Percentiles rank a stretch among this genome's conserved stretches.
Conservation (phyloP, 2,329 filamentous ascomycete species). For the Monosporascus cannonballus region DNA sequence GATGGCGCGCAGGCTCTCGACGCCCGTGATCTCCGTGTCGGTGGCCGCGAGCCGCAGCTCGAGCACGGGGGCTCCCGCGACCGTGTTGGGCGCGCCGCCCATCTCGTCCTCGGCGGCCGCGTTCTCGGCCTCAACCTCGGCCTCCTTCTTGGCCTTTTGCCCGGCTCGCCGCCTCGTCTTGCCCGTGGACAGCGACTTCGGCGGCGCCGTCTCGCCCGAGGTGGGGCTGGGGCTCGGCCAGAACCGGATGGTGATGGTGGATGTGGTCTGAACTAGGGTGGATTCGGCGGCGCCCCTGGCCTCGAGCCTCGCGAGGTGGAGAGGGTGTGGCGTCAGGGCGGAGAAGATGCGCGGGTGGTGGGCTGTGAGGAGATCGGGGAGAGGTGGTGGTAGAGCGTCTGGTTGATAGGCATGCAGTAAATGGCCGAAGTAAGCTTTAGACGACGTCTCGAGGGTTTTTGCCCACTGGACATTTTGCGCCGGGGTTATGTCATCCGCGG, state of each 20-base stretch:
- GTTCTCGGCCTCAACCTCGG: slow-evolving; percentile 9
- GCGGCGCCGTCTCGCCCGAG: background rate
- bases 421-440: slow-evolving; percentile 45
- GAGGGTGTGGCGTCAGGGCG: slow-evolving; percentile 41
- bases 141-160: slow-evolving; percentile 9
- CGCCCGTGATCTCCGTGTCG: slow-evolving; percentile 26
- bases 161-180: too few species aligned
- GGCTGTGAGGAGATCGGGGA: slow-evolving; percentile 10
- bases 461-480: slow-evolving; percentile 18
- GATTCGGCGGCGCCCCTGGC: slow-evolving; percentile 9
- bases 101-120: slow-evolving; percentile 8
- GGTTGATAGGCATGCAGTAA: slow-evolving; percentile 29
- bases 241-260: slow-evolving; percentile 42
- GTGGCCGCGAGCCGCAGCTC: slow-evolving; percentile 32
- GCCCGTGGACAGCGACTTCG: background rate
- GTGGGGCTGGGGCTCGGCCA: slow-evolving; percentile 20
- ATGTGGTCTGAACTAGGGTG: slow-evolving; percentile 17
- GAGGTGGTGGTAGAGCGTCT: slow-evolving; percentile 2
- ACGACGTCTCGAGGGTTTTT: slow-evolving; percentile 15
- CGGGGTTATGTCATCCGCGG: slow-evolving; percentile 4
- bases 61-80: slow-evolving; percentile 25
- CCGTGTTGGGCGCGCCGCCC: slow-evolving; percentile 1
- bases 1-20: slow-evolving; percentile 32
- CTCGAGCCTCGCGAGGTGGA: slow-evolving; percentile 31
- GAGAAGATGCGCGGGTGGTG: slow-evolving; percentile 32